These are phyloP conservation scores for Lathyrus tuberosus DNA, from an alignment of 306 rosid species.

Conservation along the genomic window DNA sequence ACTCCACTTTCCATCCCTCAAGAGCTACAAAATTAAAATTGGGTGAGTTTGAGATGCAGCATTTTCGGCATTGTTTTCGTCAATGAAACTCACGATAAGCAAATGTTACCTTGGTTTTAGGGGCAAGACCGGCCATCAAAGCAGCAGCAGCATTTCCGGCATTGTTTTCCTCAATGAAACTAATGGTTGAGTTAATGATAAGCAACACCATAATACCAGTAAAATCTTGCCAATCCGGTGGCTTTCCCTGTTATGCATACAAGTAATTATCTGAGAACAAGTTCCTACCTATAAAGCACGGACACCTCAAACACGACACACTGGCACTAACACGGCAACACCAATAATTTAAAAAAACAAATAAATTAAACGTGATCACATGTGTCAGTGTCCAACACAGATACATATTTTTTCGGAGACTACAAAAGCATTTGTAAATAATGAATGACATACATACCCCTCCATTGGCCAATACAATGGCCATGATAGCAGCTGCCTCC, in stretches of 20 bases:
- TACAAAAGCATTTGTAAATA: conserved; percentile 4
- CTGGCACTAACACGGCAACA: too few species aligned
- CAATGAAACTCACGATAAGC: too few species aligned
- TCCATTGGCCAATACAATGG: conserved; percentile 83
- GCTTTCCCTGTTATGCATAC: conserved; percentile 58
- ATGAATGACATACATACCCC: conserved; percentile 56
- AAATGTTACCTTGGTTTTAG: conserved; percentile 72
- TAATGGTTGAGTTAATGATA: conserved; percentile 72
- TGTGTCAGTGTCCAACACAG: too few species aligned
- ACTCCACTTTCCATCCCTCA: conserved; percentile 78
- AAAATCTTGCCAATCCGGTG: conserved; percentile 89
- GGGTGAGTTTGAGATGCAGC: neutral
- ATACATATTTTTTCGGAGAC: too few species aligned
- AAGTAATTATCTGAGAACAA: neutral
- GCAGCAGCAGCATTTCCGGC: conserved; percentile 95
- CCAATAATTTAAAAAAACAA: too few species aligned
- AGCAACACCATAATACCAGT: conserved; percentile 70
- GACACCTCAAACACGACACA: too few species aligned
- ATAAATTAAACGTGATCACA: neutral
- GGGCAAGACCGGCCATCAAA: conserved; percentile 93
- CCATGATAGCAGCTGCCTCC: conserved; percentile 87
- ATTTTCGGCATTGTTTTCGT: too few species aligned
- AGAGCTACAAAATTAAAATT: conserved; percentile 47
- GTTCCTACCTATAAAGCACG: neutral
- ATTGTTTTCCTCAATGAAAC: conserved; percentile 84